phyloP scores from a whole-genome alignment of 192 early-diverging fungal species.

The Podochytrium sp. region DNA sequence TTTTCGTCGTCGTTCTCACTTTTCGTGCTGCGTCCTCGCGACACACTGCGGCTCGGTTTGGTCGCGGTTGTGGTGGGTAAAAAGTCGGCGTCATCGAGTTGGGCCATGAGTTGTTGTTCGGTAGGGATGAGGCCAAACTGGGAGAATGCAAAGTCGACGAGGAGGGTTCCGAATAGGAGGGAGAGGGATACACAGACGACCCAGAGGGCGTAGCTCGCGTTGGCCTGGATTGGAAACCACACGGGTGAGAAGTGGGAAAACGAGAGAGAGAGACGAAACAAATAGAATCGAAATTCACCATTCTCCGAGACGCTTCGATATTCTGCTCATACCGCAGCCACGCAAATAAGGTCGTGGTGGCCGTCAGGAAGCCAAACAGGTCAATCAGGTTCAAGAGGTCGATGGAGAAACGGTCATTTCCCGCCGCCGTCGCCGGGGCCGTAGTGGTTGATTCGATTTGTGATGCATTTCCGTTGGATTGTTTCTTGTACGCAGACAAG shows the following conservation, averaged over 20 bases:
- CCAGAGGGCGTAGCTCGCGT: conserved; percentile 82
- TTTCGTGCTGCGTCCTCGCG: too few species aligned
- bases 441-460: neutral
- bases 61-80: too few species aligned
- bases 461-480: neutral
- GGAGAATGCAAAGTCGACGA: conserved; percentile 53
- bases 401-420: conserved; percentile 45
- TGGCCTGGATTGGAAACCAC: conserved; percentile 40
- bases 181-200: conserved; percentile 70
- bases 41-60: too few species aligned
- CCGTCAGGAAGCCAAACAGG: conserved; percentile 46
- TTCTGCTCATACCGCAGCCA: conserved; percentile 55
- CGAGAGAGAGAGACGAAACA: conserved; percentile 3
- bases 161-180: conserved; percentile 62
- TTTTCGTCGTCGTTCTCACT: too few species aligned
- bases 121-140: too few species aligned
- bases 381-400: conserved; percentile 37
- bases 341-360: conserved; percentile 51
- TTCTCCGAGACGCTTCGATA: conserved; percentile 71
- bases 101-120: too few species aligned
- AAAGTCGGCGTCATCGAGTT: too few species aligned
- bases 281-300: conserved; percentile 10
- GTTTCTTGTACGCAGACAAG: neutral
- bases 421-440: conserved; percentile 7
- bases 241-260: neutral